Evolutionary conservation across 495 filamentous ascomycete species (phyloP), one percentile per base, ranked within the genome.

Genomic region (Hypoxylon rickii): DNA sequence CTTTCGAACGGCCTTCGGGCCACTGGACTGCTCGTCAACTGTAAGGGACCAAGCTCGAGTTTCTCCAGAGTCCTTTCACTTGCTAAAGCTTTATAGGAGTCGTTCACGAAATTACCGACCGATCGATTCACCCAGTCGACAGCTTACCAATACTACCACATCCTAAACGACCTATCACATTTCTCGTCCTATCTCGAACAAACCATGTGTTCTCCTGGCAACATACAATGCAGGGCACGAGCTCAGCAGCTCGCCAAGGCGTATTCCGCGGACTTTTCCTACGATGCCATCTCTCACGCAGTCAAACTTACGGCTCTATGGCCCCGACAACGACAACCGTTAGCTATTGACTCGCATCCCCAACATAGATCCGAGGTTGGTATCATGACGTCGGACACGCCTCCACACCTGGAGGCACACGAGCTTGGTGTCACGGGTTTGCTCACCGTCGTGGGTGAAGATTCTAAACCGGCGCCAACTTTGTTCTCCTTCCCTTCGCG

Each of bases 401-500:
- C 86, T 17, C 72, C 72, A 7, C 73, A 74, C 19, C 71, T 79
- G 38, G 86, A 90, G 51, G 68, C 79, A 0, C 83, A 89, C 67
- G 87, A 93, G 53, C 68, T 96, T 7, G 85, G 86, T 33, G 76
- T 97, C 38, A 87, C 85, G 5, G 94, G 94, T 4, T 79, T 89
- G 33, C 74, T 97, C 44, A 86, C 85, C 3, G 89, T 93, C 7
- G 73, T 97, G 1, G 90, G 90, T 38, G 78, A 89, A 64, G 86
- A 92, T 61, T 74, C 78, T 38, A 82, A 85, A 58, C 80, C 69
- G 31, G 74, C 86, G 24, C 81, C 86, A 29, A 89, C 88, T 0
- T 75, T 93, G 51, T 97, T 98, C 77, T 84, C 89, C n/a, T 96
- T 97, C 64, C 86, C 91, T 16, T 86, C 91, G 6, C 86, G 92